A percentile compares a stretch with the other conserved stretches of the same genome.
These are phyloP conservation scores for Suhomyces tanzawaensis DNA, from an alignment of 805 yeast genomes.

Conservation along the genomic window DNA sequence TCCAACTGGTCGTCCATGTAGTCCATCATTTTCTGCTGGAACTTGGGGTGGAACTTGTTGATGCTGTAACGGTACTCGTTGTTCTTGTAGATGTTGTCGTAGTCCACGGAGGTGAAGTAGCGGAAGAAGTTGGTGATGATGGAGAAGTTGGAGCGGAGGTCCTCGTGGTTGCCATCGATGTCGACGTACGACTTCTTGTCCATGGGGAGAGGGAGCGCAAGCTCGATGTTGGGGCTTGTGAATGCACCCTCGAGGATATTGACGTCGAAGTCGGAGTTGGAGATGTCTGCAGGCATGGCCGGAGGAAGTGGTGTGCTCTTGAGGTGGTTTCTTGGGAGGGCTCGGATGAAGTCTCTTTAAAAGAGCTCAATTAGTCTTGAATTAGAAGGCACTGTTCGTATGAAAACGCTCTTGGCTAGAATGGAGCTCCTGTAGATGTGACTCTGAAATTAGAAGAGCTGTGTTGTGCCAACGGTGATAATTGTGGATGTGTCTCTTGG, in stretches of 20 bases:
- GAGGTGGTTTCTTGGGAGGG: too few relatives aligned
- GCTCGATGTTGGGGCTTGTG: conserved; percentile 27
- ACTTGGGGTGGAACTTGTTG: conserved; percentile 28
- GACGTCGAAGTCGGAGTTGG: conserved; percentile 30
- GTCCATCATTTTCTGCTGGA: conserved; percentile 23
- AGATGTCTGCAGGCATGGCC: conserved; percentile 3
- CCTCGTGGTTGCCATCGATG: conserved; percentile 27
- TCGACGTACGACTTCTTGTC: conserved; percentile 31
- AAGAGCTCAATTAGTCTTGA: too few relatives aligned
- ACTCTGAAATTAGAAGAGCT: too few relatives aligned
- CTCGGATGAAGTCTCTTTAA: too few relatives aligned
- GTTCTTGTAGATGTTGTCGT: conserved; percentile 29
- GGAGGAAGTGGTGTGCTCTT: not conserved
- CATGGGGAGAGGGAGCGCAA: conserved; percentile 39
- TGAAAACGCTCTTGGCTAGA: too few relatives aligned
- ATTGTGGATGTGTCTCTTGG: too few relatives aligned
- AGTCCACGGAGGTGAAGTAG: conserved; percentile 26
- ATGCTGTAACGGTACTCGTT: conserved; percentile 35
- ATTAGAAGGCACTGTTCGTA: not conserved
- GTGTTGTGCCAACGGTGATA: too few relatives aligned
- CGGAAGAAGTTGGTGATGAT: conserved; percentile 32
- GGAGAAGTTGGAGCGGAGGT: conserved; percentile 18
- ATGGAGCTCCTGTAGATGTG: too few relatives aligned
- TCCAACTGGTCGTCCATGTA: conserved; percentile 35
- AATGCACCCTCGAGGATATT: conserved; percentile 38